phyloP scores from a whole-genome alignment of 106 monocot species.

The Dendrobium huoshanense region DNA sequence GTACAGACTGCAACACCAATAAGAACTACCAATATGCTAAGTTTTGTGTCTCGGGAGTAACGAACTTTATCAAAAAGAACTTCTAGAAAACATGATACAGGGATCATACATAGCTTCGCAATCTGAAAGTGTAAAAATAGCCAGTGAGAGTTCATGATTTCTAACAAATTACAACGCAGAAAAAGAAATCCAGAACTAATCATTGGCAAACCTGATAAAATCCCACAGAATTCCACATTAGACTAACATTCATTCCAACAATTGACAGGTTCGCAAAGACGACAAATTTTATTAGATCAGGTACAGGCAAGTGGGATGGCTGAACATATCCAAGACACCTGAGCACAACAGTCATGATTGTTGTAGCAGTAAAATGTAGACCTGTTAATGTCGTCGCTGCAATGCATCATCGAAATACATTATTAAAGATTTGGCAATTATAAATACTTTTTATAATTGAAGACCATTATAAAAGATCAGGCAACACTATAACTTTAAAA shows the following conservation, averaged over 20 bases:
- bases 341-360: constrained; percentile 48
- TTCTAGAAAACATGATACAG: constrained; percentile 65
- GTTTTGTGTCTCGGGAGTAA: constrained; percentile 66
- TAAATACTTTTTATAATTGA: neutral
- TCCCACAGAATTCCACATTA: constrained; percentile 34
- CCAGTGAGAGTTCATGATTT: neutral
- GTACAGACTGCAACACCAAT: constrained; percentile 66
- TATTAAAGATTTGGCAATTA: neutral
- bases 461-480: neutral
- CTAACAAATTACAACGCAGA: neutral
- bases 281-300: constrained; percentile 56
- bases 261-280: constrained; percentile 57
- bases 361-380: constrained; percentile 59
- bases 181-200: neutral
- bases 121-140: constrained; percentile 30
- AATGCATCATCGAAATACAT: neutral
- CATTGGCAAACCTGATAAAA: constrained; percentile 40
- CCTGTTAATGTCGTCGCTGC: constrained; percentile 70
- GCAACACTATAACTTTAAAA: neutral
- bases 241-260: constrained; percentile 31
- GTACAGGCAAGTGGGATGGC: constrained; percentile 44
- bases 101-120: constrained; percentile 76
- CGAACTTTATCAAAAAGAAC: constrained; percentile 66
- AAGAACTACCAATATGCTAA: constrained; percentile 69
- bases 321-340: constrained; percentile 53